These are phyloP conservation scores for Umbellularia californica DNA, from an alignment of 164 flowering plant species.

Conservation along the genomic window DNA sequence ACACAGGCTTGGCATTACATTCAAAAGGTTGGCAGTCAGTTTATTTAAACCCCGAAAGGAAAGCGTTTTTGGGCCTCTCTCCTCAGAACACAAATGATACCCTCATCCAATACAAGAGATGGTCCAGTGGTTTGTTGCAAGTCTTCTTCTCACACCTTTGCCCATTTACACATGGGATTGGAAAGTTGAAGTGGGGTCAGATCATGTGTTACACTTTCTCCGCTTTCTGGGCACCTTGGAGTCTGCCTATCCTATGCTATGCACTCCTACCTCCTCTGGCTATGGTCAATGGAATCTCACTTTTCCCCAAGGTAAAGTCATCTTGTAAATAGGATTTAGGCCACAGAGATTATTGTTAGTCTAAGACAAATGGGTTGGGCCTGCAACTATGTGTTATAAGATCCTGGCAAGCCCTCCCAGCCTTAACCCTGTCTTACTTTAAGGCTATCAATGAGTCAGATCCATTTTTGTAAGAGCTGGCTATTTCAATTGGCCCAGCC, in stretches of 20 bases:
- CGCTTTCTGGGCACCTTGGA: constrained; percentile 42
- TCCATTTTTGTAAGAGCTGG: too few relatives aligned
- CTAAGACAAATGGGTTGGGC: too few relatives aligned
- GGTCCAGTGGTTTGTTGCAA: constrained; percentile 53
- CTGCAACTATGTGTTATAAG: too few relatives aligned
- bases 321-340: neutral
- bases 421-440: too few relatives aligned
- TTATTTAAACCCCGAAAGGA: constrained; percentile 36
- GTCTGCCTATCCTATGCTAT: constrained; percentile 39
- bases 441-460: too few relatives aligned
- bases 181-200: constrained; percentile 35
- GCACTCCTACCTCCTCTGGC: constrained; percentile 33
- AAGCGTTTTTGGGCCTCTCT: constrained; percentile 43
- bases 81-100: constrained; percentile 35
- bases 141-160: constrained; percentile 44
- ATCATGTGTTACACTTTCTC: constrained; percentile 46
- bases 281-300: constrained; percentile 18
- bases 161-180: constrained; percentile 43
- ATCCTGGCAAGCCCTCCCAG: too few relatives aligned
- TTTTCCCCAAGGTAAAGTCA: constrained; percentile 27
- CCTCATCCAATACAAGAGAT: constrained; percentile 52
- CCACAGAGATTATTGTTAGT: too few relatives aligned
- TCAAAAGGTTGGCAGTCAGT: constrained; percentile 58
- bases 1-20: constrained; percentile 47
- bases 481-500: too few relatives aligned